Evolutionary conservation across 164 flowering plant genomes (phyloP), one percentile per base, ranked within the genome.

Genomic region (Tetrastigma voinierianum): DNA sequence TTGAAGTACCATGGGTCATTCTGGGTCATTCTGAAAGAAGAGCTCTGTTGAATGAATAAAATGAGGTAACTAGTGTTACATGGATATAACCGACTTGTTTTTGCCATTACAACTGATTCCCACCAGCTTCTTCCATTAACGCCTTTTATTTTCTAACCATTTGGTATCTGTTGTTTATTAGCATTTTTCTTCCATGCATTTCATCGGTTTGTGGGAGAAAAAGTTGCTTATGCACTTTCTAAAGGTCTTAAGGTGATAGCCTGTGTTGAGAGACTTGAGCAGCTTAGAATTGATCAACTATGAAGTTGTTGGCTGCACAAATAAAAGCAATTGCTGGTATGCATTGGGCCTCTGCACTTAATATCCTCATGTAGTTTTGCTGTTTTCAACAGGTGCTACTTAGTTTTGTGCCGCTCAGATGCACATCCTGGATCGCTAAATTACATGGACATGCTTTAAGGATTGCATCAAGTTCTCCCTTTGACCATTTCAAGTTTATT

Each of bases 11-110:
- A 2, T 86, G 90, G 88, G 88, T 86, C 67, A 86, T 86, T 76
- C 76, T 86, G 61, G 90, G 90, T 23, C 90, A 86, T 53, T 84
- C 90, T 71, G 90, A 86, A 58, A 84, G 90, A 62, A 84, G 90
- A 65, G 71, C 40, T 19, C 57, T 86, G 62, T 66, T 86, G 17
- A 74, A 72, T 48, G 90, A 86, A 67, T 77, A 88, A 61, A 81
- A 84, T 66, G 88, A 84, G 82, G 90, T 84, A 69, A 51, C 24
- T 12, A 53, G 4, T 32, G 44, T 21, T 52, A 57, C 17, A n/a
- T 66, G 21, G 52, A 24, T 10, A 65, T 12, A 40, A 19, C 46
- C 13, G 49, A 44, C 24, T 11, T 47, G 18, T 24, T 58, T 6
- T 40, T 58, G 45, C 23, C 18, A 4, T 58, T 13, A 1, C 55